phyloP scores from a whole-genome alignment of 78 protist species.

The Dictyostelium purpureum region DNA sequence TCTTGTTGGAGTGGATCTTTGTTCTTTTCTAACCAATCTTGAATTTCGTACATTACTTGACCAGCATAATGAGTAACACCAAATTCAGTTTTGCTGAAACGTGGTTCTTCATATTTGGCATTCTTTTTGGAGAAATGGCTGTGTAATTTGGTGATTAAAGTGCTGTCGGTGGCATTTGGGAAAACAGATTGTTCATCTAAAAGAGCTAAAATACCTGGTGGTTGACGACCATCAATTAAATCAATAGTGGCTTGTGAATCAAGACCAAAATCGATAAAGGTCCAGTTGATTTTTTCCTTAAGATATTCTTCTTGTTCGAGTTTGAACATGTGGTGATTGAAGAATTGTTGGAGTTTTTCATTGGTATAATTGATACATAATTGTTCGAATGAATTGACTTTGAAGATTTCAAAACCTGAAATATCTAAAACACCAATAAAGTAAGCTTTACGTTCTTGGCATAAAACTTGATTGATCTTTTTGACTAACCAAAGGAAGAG shows the following conservation, averaged over 20 bases:
- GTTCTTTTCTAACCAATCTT: constrained; percentile 93
- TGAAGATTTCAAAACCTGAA: constrained; percentile 96
- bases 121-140: constrained; percentile 78
- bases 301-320: constrained; percentile 96
- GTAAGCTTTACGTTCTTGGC: constrained; percentile 69
- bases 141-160: constrained; percentile 71
- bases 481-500: constrained; percentile 95
- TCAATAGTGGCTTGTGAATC: constrained; percentile 94
- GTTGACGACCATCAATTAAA: constrained; percentile 89
- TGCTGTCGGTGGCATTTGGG: constrained; percentile 84
- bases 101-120: constrained; percentile 83
- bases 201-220: constrained; percentile 79
- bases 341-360: constrained; percentile 98
- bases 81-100: constrained; percentile 72
- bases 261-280: constrained; percentile 91
- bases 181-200: constrained; percentile 85
- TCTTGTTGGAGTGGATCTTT: constrained; percentile 87
- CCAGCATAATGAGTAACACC: constrained; percentile 89
- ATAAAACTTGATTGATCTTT: constrained; percentile 82
- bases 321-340: constrained; percentile 97
- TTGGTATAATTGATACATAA: constrained; percentile 97
- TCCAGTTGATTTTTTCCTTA: constrained; percentile 92
- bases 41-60: constrained; percentile 81
- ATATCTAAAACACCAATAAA: constrained; percentile 95
- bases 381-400: constrained; percentile 96